phyloP scores from a whole-genome alignment of 1,139 yeast species.

The Debaryomycetaceae sp. region DNA sequence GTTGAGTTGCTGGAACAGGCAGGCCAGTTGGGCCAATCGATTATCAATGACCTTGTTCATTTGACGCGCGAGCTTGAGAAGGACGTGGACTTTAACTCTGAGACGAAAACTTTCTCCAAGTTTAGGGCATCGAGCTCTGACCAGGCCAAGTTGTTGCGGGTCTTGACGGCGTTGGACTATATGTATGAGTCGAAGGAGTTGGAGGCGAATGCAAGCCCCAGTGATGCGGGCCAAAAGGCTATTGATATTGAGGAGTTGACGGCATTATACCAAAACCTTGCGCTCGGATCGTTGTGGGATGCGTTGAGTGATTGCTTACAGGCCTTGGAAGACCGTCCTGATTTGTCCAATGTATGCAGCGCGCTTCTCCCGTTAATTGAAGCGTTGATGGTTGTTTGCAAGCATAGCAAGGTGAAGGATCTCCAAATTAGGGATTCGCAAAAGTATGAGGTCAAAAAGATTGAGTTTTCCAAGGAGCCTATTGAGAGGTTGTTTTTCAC shows the following conservation, averaged over 20 bases:
- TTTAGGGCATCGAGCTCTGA: constrained; percentile 79
- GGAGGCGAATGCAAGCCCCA: constrained; percentile 6
- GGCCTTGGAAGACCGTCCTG: constrained; percentile 40
- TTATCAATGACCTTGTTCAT: constrained; percentile 46
- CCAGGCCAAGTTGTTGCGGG: constrained; percentile 76
- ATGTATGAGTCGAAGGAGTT: constrained; percentile 43
- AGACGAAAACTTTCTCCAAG: constrained; percentile 44
- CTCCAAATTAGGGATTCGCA: constrained; percentile 48
- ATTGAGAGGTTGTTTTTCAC: constrained; percentile 73
- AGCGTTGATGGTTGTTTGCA: constrained; percentile 90
- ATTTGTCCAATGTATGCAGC: constrained; percentile 59
- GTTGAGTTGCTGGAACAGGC: constrained; percentile 62
- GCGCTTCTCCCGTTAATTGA: constrained; percentile 81
- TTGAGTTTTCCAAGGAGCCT: constrained; percentile 65
- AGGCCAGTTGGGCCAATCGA: constrained; percentile 42
- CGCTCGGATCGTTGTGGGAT: constrained; percentile 77
- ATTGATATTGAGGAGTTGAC: constrained; percentile 40
- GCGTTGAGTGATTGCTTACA: constrained; percentile 71
- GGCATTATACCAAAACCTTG: constrained; percentile 53
- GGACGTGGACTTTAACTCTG: constrained; percentile 31
- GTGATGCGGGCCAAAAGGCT: constrained; percentile 4
- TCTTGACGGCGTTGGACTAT: constrained; percentile 82
- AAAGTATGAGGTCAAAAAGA: constrained; percentile 46
- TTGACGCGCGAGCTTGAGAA: constrained; percentile 37
- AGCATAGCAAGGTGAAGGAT: constrained; percentile 68